Conservation (phyloP, 2,329 filamentous ascomycete species). For the Colletotrichum sp. region DNA sequence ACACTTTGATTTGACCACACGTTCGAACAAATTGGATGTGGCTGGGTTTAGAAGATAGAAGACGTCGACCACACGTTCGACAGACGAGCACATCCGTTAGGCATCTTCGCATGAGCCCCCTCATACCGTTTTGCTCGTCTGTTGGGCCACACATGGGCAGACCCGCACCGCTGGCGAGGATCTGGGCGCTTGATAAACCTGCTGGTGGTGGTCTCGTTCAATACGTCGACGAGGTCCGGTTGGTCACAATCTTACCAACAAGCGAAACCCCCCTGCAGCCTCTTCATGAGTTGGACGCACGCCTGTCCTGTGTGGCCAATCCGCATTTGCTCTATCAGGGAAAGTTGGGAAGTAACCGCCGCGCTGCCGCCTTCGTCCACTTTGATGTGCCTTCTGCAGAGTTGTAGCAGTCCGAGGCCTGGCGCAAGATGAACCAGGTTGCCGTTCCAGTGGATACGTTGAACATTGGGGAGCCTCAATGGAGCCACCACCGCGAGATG, state of each 20-base stretch:
- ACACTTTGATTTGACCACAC: neutral
- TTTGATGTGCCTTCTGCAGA: neutral
- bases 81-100: neutral
- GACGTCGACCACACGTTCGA: neutral
- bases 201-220: neutral
- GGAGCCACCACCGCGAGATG: neutral
- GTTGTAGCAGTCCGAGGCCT: neutral
- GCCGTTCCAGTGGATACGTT: neutral
- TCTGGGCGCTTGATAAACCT: neutral
- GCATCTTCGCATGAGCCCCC: neutral
- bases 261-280: neutral
- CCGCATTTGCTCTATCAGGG: neutral
- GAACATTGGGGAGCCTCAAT: neutral
- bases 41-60: neutral
- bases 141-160: neutral
- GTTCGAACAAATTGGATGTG: neutral
- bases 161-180: neutral
- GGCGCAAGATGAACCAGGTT: neutral
- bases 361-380: neutral
- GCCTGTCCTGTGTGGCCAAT: neutral
- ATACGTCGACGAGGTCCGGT: neutral
- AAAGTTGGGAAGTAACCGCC: neutral
- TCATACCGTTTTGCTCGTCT: neutral
- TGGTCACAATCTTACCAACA: neutral
- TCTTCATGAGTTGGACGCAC: neutral